Evolutionary conservation across 768 basidiomycete species (phyloP).

Genomic region (Udeniomyces megalosporus): DNA sequence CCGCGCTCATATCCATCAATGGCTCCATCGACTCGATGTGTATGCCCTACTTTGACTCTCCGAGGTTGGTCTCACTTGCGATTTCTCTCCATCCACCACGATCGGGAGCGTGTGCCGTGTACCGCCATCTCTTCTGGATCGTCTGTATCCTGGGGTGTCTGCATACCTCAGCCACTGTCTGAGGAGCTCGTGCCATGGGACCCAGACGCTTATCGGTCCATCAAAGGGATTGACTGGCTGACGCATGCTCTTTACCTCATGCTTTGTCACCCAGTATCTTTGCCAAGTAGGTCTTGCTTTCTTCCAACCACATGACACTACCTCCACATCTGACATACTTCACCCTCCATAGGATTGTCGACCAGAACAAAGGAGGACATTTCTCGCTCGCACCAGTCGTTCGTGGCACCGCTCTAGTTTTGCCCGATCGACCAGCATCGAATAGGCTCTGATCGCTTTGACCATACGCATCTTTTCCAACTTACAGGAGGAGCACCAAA

Average conservation of each 20-base stretch:
- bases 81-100: no score
- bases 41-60: conserved; percentile 62
- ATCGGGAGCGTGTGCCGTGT: not conserved
- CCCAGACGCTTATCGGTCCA: not conserved
- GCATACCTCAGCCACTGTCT: not conserved
- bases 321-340: not conserved
- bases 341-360: conserved; percentile 8
- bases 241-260: not conserved
- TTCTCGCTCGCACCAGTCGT: conserved; percentile 68
- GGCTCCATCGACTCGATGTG: conserved; percentile 64
- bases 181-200: no score
- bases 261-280: not conserved
- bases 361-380: conserved; percentile 53
- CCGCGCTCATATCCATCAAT: conserved; percentile 32
- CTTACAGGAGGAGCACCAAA: not conserved
- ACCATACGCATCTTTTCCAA: not conserved
- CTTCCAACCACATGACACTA: not conserved
- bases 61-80: conserved; percentile 35
- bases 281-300: conserved; percentile 1
- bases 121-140: not conserved
- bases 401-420: conserved; percentile 35
- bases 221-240: not conserved
- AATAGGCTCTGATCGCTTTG: conserved; percentile 30
- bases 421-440: not conserved
- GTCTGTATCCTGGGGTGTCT: not conserved